A percentile compares a stretch with the other conserved stretches of the same genome.
phyloP scores from a whole-genome alignment of 768 basidiomycete species.

The Mycena vitilis region DNA sequence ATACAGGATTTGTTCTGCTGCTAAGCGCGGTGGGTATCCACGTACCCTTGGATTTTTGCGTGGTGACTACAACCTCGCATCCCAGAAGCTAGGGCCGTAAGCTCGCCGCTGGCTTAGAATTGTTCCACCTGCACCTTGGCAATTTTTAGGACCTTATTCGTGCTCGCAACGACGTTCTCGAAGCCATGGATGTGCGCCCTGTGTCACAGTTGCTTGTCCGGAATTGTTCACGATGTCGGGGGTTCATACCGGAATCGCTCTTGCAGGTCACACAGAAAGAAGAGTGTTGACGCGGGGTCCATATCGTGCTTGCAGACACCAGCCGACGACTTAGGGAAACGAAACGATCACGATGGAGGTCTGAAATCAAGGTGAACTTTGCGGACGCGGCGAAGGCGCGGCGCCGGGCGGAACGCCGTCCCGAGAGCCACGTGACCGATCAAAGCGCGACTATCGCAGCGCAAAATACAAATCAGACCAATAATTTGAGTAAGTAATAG shows the following conservation, averaged over 20 bases:
- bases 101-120: conserved; percentile 13
- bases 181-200: conserved; percentile 75
- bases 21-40: conserved; percentile 1
- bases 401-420: no score
- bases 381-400: background rate
- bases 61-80: conserved; percentile 83
- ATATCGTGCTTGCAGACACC: conserved; percentile 19
- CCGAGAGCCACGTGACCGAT: background rate
- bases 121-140: conserved; percentile 63
- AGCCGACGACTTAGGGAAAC: background rate
- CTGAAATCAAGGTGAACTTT: background rate
- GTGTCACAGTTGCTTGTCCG: conserved; percentile 2
- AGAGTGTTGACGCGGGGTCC: conserved; percentile 58
- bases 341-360: background rate
- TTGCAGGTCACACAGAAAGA: conserved; percentile 91
- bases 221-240: background rate
- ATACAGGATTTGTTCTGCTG: background rate
- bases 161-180: conserved; percentile 74
- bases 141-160: conserved; percentile 80
- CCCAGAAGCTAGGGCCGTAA: conserved; percentile 60
- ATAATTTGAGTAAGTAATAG: background rate
- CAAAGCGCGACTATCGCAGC: background rate
- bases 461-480: no score
- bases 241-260: conserved; percentile 64
- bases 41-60: conserved; percentile 84